Base-by-base conservation (phyloP, 352 stramenopile species). In the Lagenidium sp. region DNA sequence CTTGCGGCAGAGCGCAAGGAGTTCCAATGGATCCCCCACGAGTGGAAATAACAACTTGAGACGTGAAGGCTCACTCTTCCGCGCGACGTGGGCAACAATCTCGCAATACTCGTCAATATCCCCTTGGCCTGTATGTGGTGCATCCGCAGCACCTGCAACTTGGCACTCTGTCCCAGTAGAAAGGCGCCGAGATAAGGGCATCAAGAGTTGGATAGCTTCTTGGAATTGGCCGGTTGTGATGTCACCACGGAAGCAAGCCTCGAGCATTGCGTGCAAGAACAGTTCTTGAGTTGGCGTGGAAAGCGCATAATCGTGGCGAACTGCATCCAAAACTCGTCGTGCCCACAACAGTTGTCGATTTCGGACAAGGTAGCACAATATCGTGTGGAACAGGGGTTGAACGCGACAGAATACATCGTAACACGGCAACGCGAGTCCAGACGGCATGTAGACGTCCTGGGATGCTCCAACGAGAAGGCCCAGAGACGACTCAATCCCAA, bases 31-130 rank as follows among this genome's bases (percentile, higher is more conserved):
- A 23, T 93, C 81, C 0, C 81, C 81, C 0, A 67, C 77, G 3
- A 63, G 36, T 1, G 74, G 75, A 29, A 93, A 93, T 36, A 93
- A 46, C 36, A 85, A 4, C 41, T 70, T 65, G 10, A 89, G 53
- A 1, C 81, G 70, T 22, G 79, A 89, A 4, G 77, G 81, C 41
- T 93, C 81, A 45, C 77, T 87, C 54, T 93, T 93, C 20, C 77
- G 75, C 22, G 77, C 80, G 3, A 93, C 77, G 36, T 93, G 68
- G 1, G 80, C 80, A 6, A 93, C 69, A 28, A 93, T 85, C 47
- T 90, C 80, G 23, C 80, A 90, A 44, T 89, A 93, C 51, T 86
- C 77, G 19, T 80, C 76, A 28, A 85, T 70, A 38, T 86, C 68
- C 11, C 56, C 56, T n/a, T 53, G 26, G 6, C 16, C 36, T 21